phyloP scores from a whole-genome alignment of 169 alveolate species.

The Amoebophrya sp. region DNA sequence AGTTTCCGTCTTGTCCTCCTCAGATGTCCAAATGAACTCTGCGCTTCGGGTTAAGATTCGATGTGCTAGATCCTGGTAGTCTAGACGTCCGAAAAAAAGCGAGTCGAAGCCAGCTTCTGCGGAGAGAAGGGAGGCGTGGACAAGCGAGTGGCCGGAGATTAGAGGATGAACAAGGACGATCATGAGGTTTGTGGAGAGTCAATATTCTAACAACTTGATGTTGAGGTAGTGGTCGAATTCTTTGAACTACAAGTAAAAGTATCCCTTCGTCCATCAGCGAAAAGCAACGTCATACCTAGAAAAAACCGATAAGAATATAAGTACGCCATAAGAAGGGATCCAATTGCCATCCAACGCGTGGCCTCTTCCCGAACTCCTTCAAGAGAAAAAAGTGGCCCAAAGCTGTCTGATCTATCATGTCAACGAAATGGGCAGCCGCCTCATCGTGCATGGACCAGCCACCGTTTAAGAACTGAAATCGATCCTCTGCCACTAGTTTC shows the following conservation, averaged over 20 bases:
- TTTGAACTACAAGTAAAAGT: no score
- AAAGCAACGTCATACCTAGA: no score
- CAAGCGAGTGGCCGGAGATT: slow-evolving; percentile 67
- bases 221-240: no score
- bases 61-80: slow-evolving; percentile 54
- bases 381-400: slow-evolving; percentile 43
- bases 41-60: slow-evolving; percentile 50
- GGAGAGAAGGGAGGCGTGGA: slow-evolving; percentile 54
- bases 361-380: slow-evolving; percentile 53
- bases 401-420: slow-evolving; percentile 47
- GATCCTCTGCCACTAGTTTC: slow-evolving; percentile 42
- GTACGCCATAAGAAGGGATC: no score
- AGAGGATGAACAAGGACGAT: no score
- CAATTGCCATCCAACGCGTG: slow-evolving; percentile 70
- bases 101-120: slow-evolving; percentile 64
- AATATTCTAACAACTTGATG: no score
- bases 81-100: slow-evolving; percentile 65
- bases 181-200: no score
- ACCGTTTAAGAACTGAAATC: slow-evolving; percentile 74
- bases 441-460: slow-evolving; percentile 79
- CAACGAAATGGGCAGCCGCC: slow-evolving; percentile 64
- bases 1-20: no score
- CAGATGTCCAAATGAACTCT: slow-evolving; percentile 64
- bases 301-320: no score
- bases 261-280: no score